Conservation (phyloP, 1,139 yeast genomes). For the Hansenula lynferdii region DNA sequence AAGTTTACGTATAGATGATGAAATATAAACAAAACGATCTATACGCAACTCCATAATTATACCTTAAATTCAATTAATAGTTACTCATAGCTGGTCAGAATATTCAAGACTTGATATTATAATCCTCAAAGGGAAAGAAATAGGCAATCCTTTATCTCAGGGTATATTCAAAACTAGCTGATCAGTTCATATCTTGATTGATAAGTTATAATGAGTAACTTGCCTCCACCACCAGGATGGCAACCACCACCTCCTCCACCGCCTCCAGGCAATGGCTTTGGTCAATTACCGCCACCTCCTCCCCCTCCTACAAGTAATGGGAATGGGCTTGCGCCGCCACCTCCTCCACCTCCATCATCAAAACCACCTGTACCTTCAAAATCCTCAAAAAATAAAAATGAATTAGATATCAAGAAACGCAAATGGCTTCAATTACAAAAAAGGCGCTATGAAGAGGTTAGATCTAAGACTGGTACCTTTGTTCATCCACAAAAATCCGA, state of each 20-base stretch:
- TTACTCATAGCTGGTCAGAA: too few species aligned
- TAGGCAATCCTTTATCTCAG: too few species aligned
- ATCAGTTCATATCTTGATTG: background rate
- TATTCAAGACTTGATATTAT: background rate
- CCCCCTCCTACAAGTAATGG: slow-evolving; percentile 10
- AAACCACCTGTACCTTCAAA: slow-evolving; percentile 26
- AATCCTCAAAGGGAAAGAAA: background rate
- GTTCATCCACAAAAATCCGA: slow-evolving; percentile 65
- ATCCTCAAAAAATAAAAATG: slow-evolving; percentile 19
- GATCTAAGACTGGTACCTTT: slow-evolving; percentile 28
- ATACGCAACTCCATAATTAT: too few species aligned
- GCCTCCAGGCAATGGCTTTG: slow-evolving; percentile 6
- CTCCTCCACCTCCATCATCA: slow-evolving; percentile 26
- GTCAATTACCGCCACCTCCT: slow-evolving; percentile 13
- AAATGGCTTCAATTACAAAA: slow-evolving; percentile 70
- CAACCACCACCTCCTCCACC: slow-evolving; percentile 14
- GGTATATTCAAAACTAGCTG: too few species aligned
- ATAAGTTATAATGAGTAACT: slow-evolving; percentile 4
- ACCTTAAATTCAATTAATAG: too few species aligned
- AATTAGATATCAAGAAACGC: slow-evolving; percentile 40
- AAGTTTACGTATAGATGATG: background rate
- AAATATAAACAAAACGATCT: too few species aligned
- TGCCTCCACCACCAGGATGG: slow-evolving; percentile 22
- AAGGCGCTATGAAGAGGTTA: slow-evolving; percentile 34
- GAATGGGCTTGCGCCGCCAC: slow-evolving; percentile 20